phyloP scores from a whole-genome alignment of 768 basidiomycete genomes.

The Xerocomellus amylosporus region DNA sequence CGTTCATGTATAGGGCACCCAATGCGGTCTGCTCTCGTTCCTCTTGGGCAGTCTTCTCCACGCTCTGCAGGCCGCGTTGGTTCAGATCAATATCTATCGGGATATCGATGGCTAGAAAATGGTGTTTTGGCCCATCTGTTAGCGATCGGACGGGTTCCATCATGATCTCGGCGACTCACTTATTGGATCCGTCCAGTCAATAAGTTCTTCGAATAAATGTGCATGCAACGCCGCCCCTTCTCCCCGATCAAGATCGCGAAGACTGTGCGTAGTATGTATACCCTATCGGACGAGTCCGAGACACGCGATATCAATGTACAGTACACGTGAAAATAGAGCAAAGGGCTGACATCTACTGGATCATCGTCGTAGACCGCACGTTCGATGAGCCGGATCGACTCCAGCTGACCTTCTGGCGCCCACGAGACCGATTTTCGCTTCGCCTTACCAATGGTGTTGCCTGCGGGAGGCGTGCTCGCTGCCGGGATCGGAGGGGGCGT shows the following conservation, averaged over 20 bases:
- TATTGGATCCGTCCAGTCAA: constrained; percentile 83
- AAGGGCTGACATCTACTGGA: constrained; percentile 74
- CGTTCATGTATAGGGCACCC: constrained; percentile 68
- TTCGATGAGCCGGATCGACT: constrained; percentile 76
- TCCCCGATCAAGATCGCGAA: constrained; percentile 84
- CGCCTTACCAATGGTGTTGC: constrained; percentile 45
- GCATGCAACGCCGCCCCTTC: constrained; percentile 84
- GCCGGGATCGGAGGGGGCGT: constrained; percentile 50
- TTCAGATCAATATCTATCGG: constrained; percentile 52
- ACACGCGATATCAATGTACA: constrained; percentile 51
- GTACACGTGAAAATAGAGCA: constrained; percentile 42
- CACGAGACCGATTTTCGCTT: constrained; percentile 79
- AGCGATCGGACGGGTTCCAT: constrained; percentile 20
- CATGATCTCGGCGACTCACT: constrained; percentile 49
- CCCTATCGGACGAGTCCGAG: constrained; percentile 53
- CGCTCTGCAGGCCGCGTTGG: constrained; percentile 62
- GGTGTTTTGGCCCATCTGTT: constrained; percentile 9
- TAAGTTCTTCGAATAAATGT: constrained; percentile 78
- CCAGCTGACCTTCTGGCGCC: constrained; percentile 71
- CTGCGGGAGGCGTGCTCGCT: constrained; percentile 34
- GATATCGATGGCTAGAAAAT: constrained; percentile 55
- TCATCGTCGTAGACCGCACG: constrained; percentile 88
- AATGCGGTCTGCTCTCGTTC: constrained; percentile 76
- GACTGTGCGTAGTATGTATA: constrained; percentile 62
- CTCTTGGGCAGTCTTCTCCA: constrained; percentile 70